phyloP scores from a whole-genome alignment of 2,329 filamentous ascomycete genomes.

The Fusarium sp. region DNA sequence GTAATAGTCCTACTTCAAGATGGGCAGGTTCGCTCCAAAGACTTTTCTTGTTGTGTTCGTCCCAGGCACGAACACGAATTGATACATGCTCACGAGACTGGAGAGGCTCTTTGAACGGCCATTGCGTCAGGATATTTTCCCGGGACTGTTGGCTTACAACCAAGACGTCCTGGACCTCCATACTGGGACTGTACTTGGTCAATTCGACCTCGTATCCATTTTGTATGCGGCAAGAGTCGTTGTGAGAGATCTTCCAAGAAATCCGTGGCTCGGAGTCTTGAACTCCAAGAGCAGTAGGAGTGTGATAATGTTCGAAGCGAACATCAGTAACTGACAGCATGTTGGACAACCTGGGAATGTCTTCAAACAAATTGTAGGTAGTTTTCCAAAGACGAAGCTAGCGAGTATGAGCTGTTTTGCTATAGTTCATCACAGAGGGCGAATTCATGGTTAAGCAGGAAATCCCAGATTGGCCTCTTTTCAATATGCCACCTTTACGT shows the following conservation, averaged over 20 bases:
- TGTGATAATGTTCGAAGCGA: constrained; percentile 25
- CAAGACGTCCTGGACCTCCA: not conserved
- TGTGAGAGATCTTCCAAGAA: constrained; percentile 20
- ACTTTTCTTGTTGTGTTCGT: not conserved
- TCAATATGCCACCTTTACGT: not conserved
- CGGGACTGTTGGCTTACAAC: not conserved
- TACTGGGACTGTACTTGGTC: not conserved
- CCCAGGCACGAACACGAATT: constrained; percentile 22
- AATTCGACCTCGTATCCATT: constrained; percentile 29
- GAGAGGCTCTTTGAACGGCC: constrained; percentile 19
- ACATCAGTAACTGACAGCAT: constrained; percentile 7
- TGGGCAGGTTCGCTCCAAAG: constrained; percentile 27
- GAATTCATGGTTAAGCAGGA: not conserved
- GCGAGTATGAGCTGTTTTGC: not conserved
- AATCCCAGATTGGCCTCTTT: not conserved
- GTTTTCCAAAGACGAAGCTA: not conserved
- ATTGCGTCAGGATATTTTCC: constrained; percentile 12
- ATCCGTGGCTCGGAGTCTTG: constrained; percentile 16
- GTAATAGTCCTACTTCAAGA: constrained; percentile 51
- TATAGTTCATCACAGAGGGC: not conserved
- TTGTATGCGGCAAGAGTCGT: constrained; percentile 1
- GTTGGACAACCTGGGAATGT: not conserved
- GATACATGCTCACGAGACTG: constrained; percentile 21
- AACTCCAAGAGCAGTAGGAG: constrained; percentile 12
- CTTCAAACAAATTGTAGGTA: not conserved